These are phyloP conservation scores for Salix koriyanagi DNA, from an alignment of 345 rosid species.

Conservation along the genomic window DNA sequence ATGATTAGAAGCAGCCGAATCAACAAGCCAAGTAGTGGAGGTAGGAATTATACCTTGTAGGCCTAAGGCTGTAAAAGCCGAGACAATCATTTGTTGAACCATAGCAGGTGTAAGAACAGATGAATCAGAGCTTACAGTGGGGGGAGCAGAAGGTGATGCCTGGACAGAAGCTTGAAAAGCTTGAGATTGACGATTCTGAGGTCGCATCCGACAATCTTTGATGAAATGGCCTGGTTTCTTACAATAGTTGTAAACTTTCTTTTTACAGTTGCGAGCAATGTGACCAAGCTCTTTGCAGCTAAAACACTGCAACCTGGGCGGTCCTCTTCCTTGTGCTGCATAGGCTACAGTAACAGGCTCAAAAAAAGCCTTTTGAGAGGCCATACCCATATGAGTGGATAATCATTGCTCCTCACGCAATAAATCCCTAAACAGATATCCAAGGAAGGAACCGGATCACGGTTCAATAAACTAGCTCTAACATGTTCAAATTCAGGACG, in stretches of 20 bases:
- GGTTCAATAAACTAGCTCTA: too few relatives aligned
- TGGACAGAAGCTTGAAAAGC: too few relatives aligned
- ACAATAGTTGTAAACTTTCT: not conserved
- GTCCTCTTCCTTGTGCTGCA: not conserved
- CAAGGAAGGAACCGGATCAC: too few relatives aligned
- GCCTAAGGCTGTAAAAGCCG: not conserved
- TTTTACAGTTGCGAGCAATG: not conserved
- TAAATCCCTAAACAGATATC: too few relatives aligned
- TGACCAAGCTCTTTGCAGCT: not conserved
- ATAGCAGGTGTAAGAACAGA: too few relatives aligned
- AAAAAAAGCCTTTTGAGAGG: not conserved
- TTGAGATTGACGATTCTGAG: too few relatives aligned
- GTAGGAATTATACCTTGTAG: not conserved
- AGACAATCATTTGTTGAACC: too few relatives aligned
- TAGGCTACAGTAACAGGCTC: not conserved
- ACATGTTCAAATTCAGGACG: not conserved
- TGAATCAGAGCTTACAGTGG: too few relatives aligned
- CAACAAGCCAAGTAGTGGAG: not conserved
- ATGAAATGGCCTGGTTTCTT: too few relatives aligned
- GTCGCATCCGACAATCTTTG: too few relatives aligned
- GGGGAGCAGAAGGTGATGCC: too few relatives aligned
- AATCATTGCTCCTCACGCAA: too few relatives aligned
- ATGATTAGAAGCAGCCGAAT: not conserved
- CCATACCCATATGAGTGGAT: not conserved
- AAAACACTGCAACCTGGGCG: not conserved